Conservation (phyloP, 2,329 filamentous ascomycete genomes). For the Xenosphaeropsis pyriputrescens region DNA sequence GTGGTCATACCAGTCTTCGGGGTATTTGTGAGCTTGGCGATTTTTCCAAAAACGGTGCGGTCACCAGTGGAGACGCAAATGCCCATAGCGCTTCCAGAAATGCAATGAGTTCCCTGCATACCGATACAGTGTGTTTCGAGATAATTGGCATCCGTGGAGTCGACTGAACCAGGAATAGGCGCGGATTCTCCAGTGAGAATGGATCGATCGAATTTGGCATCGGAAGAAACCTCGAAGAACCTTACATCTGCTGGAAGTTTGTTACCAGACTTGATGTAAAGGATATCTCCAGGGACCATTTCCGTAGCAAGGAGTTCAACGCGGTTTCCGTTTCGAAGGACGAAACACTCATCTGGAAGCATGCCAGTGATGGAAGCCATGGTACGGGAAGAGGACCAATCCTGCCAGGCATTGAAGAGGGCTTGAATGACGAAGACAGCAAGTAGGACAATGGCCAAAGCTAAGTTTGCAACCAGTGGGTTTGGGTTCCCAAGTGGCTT, state of each 20-base stretch:
- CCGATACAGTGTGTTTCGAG: constrained; percentile 62
- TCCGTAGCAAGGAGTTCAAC: constrained; percentile 33
- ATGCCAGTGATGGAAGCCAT: constrained; percentile 67
- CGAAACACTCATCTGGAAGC: constrained; percentile 54
- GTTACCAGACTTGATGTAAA: constrained; percentile 54
- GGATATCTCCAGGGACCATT: constrained; percentile 56
- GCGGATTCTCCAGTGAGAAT: constrained; percentile 55
- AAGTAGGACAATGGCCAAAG: constrained; percentile 54
- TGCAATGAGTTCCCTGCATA: constrained; percentile 60
- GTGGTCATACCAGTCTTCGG: constrained; percentile 51
- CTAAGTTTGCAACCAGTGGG: constrained; percentile 50
- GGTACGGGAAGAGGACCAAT: constrained; percentile 58
- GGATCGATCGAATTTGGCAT: constrained; percentile 55
- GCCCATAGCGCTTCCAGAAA: constrained; percentile 47
- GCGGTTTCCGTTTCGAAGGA: constrained; percentile 40
- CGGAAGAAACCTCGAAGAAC: constrained; percentile 48
- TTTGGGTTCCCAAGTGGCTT: constrained; percentile 50
- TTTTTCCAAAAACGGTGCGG: constrained; percentile 56
- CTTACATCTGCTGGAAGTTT: constrained; percentile 59
- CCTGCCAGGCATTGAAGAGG: constrained; percentile 51
- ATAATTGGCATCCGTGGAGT: constrained; percentile 28
- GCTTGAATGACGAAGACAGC: constrained; percentile 54
- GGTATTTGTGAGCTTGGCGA: constrained; percentile 53
- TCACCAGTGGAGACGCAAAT: constrained; percentile 56
- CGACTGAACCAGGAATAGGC: constrained; percentile 24